Evolutionary conservation across 2,329 filamentous ascomycete genomes (phyloP), one percentile per base, ranked within the genome.

Genomic region (Fusarium incarnatum): DNA sequence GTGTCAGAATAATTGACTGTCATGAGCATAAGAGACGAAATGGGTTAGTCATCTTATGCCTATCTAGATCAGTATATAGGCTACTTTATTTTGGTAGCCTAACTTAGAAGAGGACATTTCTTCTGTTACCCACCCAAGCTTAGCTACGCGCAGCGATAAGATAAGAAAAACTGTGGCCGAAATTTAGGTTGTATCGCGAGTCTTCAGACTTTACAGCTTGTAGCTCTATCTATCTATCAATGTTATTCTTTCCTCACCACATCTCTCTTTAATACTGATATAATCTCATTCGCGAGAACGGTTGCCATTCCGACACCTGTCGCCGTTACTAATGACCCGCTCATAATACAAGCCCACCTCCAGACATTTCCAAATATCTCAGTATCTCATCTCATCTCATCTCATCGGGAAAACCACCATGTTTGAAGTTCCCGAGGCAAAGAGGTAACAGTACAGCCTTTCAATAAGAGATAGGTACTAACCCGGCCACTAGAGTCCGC

Each of bases 401-500:
- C 55, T 42, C 27, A 55, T 30, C 10, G 23, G 22, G 25, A 44
- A 47, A 41, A 12, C 42, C 44, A 59, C 28, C 57, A 79, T 79
- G 78, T 77, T 79, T 53, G 72, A 75, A 27, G 41, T 77, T 13
- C 75, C 75, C 8, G 66, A 75, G 34, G 78, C 77, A 34, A 80
- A 80, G 60, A 77, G 78, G 78, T 79, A 49, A 53, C 15, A 25
- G 41, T 64, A 56, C 32, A 13, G 25, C n/a, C 16, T 48, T 41
- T 3, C 13, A 13, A 42, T 25, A 30, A 12, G n/a, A 27, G 12
- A 16, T 28, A 23, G 28, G 6, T 57, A 34, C 64, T 74, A 49
- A 75, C 30, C 22, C 11, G 22, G 15, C 23, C 15, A 32, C 11
- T 57, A 88, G 88, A 67, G 84, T 90, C 56, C 84, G 87, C 30